These are phyloP conservation scores for Saraca asoca DNA, from an alignment of 331 rosid genomes.

Conservation along the genomic window DNA sequence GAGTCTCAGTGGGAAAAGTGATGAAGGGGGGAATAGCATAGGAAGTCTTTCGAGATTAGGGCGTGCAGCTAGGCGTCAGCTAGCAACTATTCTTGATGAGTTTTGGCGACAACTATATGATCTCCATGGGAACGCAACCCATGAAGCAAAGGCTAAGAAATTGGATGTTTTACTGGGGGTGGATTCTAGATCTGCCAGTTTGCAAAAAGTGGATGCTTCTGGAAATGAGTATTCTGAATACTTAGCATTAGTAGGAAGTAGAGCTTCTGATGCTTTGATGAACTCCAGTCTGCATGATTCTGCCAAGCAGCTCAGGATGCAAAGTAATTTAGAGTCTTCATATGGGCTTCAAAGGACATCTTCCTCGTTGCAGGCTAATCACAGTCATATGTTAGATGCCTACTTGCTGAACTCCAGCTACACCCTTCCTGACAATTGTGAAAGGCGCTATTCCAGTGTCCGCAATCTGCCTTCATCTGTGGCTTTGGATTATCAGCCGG, in stretches of 20 bases:
- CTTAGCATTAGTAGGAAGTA: slow-evolving; percentile 46
- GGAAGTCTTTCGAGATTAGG: slow-evolving; percentile 96
- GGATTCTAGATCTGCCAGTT: slow-evolving; percentile 49
- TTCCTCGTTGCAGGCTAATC: slow-evolving; percentile 56
- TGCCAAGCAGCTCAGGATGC: slow-evolving; percentile 54
- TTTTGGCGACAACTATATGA: slow-evolving; percentile 93
- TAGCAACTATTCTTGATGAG: slow-evolving; percentile 75
- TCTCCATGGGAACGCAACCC: slow-evolving; percentile 65
- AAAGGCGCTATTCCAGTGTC: slow-evolving; percentile 71
- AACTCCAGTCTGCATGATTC: slow-evolving; percentile 56
- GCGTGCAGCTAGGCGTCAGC: slow-evolving; percentile 91
- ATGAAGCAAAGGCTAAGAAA: slow-evolving; percentile 66
- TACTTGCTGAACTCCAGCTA: slow-evolving; percentile 52
- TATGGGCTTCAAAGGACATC: slow-evolving; percentile 61
- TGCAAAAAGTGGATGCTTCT: slow-evolving; percentile 53
- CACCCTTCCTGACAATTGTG: slow-evolving; percentile 48
- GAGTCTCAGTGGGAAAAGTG: slow-evolving; percentile 83
- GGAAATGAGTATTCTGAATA: slow-evolving; percentile 55
- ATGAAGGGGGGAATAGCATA: slow-evolving; percentile 79
- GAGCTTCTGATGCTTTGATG: slow-evolving; percentile 48
- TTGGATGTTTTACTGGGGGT: slow-evolving; percentile 60
- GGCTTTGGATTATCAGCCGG: slow-evolving; percentile 77
- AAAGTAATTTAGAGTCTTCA: slow-evolving; percentile 55
- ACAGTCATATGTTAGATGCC: slow-evolving; percentile 50
- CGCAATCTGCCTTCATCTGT: slow-evolving; percentile 62